Evolutionary conservation across 306 rosid species (phyloP), one percentile per base, ranked within the genome.

Genomic region (Rubus idaeus): DNA sequence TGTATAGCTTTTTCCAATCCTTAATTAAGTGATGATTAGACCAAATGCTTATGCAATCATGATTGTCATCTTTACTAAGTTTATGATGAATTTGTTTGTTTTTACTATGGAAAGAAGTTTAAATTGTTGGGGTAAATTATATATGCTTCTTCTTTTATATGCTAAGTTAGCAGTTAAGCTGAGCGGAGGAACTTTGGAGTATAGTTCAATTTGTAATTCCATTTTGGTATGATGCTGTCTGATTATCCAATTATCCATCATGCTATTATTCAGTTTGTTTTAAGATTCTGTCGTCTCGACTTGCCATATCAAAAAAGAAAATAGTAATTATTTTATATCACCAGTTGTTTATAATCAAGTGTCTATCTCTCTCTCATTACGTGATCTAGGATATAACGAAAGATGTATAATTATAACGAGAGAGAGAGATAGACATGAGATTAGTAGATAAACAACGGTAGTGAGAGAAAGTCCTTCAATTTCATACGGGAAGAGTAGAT

Each of bases 1-100:
- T 93, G 91, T 86, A 89, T 85, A 92, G 89, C 84, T 86, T 85
- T 85, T 75, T 80, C 50, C 26, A 76, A 81, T 82, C 86, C 87
- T 88, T 89, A 81, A 80, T 78, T 79, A 75, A 89, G 88, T 65
- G 71, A 81, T 88, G 78, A 86, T 83, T 72, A 83, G 92, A 85
- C 82, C 80, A 61, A 85, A 84, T 79, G 91, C 80, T 78, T 83
- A 79, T 87, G 90, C 89, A 84, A 85, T 90, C 90, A 81, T 87
- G 84, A 84, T 83, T 88, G 85, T 44, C 66, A 17, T 61, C 84
- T 73, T 78, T 39, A 51, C 85, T 26, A 47, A 62, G 50, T 57
- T 74, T 16, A 7, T 65, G 14, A 17, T 65, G 50, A 23, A 41
- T 0, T 35, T 61, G 18, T 30, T 14, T 62, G 44, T 35, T 62